A percentile compares a stretch with the other conserved stretches of the same genome.
phyloP scores from a whole-genome alignment of 768 basidiomycete genomes.

The Plicaturopsis crispa region DNA sequence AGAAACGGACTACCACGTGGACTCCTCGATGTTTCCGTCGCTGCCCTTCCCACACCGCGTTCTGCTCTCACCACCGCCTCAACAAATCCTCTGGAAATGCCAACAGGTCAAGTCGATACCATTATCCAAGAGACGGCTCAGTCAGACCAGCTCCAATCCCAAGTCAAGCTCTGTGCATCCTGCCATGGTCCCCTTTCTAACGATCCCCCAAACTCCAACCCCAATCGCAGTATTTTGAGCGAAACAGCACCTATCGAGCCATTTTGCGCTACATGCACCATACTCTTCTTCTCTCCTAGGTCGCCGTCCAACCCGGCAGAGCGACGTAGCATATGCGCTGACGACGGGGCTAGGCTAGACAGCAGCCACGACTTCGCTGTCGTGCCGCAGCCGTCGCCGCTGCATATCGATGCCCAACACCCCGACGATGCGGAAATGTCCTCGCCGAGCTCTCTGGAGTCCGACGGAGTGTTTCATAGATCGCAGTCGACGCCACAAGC shows the following conservation, averaged over 20 bases:
- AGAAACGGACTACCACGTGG: no score
- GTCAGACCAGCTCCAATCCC: conserved; percentile 16
- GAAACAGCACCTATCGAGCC: no score
- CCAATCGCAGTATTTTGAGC: no score
- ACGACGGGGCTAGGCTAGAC: conserved; percentile 22
- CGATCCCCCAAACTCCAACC: conserved; percentile 18
- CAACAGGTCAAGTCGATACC: conserved; percentile 9
- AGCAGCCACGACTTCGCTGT: conserved; percentile 19
- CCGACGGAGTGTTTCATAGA: conserved; percentile 11
- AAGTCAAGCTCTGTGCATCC: conserved; percentile 24
- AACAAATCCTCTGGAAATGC: no score
- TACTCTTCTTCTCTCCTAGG: no score
- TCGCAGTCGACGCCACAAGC: conserved; percentile 10
- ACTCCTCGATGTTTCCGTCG: no score
- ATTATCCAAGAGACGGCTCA: conserved; percentile 14
- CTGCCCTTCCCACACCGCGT: no score
- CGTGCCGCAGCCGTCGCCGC: conserved; percentile 17
- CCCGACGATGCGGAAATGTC: conserved; percentile 30
- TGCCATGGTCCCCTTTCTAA: conserved; percentile 22
- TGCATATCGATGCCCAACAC: conserved; percentile 20
- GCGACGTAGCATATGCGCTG: no score
- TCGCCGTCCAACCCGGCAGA: no score
- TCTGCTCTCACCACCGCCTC: no score
- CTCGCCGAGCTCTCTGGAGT: conserved; percentile 6
- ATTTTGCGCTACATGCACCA: no score